Conservation (phyloP, 2,329 filamentous ascomycete species). For the Stachybotrys elegans region DNA sequence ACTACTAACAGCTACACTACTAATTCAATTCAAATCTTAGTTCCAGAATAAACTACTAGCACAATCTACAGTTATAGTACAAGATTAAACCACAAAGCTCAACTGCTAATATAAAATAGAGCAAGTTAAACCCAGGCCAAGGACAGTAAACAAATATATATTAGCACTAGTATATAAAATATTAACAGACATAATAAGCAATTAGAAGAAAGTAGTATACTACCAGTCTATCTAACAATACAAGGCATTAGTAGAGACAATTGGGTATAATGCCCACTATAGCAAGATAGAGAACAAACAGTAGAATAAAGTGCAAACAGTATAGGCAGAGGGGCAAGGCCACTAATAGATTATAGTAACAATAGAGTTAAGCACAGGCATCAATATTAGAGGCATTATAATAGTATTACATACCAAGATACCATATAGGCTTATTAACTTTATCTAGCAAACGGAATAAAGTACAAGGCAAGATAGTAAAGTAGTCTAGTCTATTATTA, state of each 20-base stretch:
- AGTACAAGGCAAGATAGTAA: not conserved
- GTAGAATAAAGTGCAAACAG: not conserved
- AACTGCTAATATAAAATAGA: constrained; percentile 3
- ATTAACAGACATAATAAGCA: too few species aligned
- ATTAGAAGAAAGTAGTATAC: not conserved
- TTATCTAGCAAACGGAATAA: not conserved
- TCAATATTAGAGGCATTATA: not conserved
- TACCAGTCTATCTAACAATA: not conserved
- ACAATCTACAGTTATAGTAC: not conserved
- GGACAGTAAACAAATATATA: constrained; percentile 3
- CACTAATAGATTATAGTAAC: not conserved
- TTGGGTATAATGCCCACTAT: not conserved
- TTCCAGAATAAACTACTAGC: constrained; percentile 2
- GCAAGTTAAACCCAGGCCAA: not conserved
- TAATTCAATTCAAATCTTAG: not conserved
- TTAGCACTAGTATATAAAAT: too few species aligned
- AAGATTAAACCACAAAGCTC: constrained; percentile 1
- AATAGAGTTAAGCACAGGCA: not conserved
- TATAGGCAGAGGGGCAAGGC: not conserved
- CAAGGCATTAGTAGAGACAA: not conserved
- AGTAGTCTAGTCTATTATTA: not conserved
- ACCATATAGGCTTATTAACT: not conserved
- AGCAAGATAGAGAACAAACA: not conserved
- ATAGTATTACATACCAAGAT: too few species aligned
- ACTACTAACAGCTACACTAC: not conserved